Evolutionary conservation across 352 stramenopile species (phyloP), one percentile per base, ranked within the genome.

Genomic region (Saprolegnia diclina): DNA sequence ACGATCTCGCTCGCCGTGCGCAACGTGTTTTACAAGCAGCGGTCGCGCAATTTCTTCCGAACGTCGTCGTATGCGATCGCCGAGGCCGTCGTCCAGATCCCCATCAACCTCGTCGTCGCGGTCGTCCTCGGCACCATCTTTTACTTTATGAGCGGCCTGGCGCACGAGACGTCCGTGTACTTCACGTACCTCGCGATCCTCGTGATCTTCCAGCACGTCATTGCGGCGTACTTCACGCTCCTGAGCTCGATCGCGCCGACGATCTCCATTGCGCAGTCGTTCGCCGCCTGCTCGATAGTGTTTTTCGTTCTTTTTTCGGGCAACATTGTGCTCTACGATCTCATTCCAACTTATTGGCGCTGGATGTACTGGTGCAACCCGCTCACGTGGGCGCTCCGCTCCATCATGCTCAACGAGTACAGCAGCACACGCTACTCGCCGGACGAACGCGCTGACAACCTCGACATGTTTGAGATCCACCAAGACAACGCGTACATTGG

Each of bases 91-190:
- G 75, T 90, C 22, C 77, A 84, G 71, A 74, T 86, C 16, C 75
- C 83, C 21, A 78, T 90, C 40, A 80, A 83, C 73, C 18, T 82
- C 37, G 67, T 78, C 13, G 85, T 94, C 62, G 82, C 83, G 18
- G 77, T 91, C n/a, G 57, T 91, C 26, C 79, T 96, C 72, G 76
- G 79, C 0, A 89, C 87, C 0, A 79, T 90, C 72, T 81, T 89
- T 14, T 97, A 97, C 76, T 97, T 89, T 66, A 94, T 96, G 82
- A 91, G 91, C 72, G 89, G 88, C 0, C 72, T 97, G 37, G 81
- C 74, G 5, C 65, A 65, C 0, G 76, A 80, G 38, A 82, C 87
- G 40, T 68, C 77, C 48, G 85, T 86, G 67, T 95, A 83, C 72
- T 78, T 96, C 48, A 79, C 90, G 21, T 96, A 87, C 56, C 75